Evolutionary conservation across 1,284 basidiomycete genomes (phyloP), one percentile per base, ranked within the genome.

Genomic region (Cronartium quercuum): DNA sequence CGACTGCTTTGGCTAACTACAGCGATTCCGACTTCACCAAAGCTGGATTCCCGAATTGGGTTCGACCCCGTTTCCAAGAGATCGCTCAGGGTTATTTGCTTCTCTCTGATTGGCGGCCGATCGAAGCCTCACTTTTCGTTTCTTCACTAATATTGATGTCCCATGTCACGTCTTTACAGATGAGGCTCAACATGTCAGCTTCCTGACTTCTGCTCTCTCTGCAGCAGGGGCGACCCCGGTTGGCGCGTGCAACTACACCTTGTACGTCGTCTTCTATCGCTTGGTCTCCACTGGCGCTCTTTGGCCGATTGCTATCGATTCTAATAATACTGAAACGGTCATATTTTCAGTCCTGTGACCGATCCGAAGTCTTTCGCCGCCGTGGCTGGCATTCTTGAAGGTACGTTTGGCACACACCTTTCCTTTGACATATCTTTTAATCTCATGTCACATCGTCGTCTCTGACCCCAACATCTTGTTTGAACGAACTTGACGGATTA

Each of bases 331-430:
- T 29, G 1, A 29, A 1, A 29, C 29, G 29, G 29, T 21, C 18
- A 6, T 55, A n/a, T 13, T 1, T 21, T 55, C 51, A 55, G 51
- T 81, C 84, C 85, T 34, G 83, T 84, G 66, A 85, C 84, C 35
- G 86, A 87, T 78, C 82, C 84, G 1, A 81, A 81, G 69, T 81
- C 83, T 1, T 90, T 89, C 80, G 82, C 86, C 42, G 83, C 84
- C 13, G 81, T 86, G 41, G 51, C 51, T 18, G 29, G 51, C 51
- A 55, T 55, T 55, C 51, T 55, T 55, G 51, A 55, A 21, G 51
- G 51, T 55, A 55, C 29, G 51, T 55, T 55, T 3, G 13, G 13
- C 29, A 4, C 29, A 29, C 29, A 29, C 29, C 29, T 29, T 29
- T 29, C 29, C 1, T 29, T 29, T 29, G 29, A 2, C 29, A 29